Conservation (phyloP, 2,329 filamentous ascomycete species). For the Didymella glomerata region DNA sequence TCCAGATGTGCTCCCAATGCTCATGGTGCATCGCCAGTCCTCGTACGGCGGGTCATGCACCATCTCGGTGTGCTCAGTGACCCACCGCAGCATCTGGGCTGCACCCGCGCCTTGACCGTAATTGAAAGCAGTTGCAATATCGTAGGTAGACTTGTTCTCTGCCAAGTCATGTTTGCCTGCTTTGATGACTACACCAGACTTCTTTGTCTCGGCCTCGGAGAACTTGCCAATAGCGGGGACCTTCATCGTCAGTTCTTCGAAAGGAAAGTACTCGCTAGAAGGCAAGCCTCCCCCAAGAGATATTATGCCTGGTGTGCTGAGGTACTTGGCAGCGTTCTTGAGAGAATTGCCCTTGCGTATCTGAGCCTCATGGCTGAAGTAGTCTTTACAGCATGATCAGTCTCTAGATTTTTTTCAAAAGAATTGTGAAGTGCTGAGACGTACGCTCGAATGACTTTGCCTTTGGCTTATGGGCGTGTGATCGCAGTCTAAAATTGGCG, state of each 20-base stretch:
- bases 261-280: conserved; percentile 90
- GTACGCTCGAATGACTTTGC: conserved; percentile 86
- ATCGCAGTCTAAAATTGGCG: conserved; percentile 79
- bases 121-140: conserved; percentile 89
- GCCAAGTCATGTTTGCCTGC: conserved; percentile 86
- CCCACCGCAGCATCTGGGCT: conserved; percentile 85
- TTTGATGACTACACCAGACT: conserved; percentile 66
- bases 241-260: conserved; percentile 78
- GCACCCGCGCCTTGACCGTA: conserved; percentile 89
- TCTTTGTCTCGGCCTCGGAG: conserved; percentile 71
- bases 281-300: conserved; percentile 93
- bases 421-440: conserved; percentile 49
- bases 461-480: conserved; percentile 70
- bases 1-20: conserved; percentile 83
- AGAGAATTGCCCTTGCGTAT: conserved; percentile 65
- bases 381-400: conserved; percentile 43
- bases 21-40: conserved; percentile 88
- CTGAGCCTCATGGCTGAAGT: conserved; percentile 63
- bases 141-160: conserved; percentile 69
- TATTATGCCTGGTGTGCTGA: conserved; percentile 84
- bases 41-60: conserved; percentile 85
- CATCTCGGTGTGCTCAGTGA: conserved; percentile 95
- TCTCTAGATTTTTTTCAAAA: no score
- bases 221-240: conserved; percentile 76
- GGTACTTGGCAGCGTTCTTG: conserved; percentile 80